Base-by-base conservation (phyloP, 345 rosid genomes). In the Euphorbia tirucalli region DNA sequence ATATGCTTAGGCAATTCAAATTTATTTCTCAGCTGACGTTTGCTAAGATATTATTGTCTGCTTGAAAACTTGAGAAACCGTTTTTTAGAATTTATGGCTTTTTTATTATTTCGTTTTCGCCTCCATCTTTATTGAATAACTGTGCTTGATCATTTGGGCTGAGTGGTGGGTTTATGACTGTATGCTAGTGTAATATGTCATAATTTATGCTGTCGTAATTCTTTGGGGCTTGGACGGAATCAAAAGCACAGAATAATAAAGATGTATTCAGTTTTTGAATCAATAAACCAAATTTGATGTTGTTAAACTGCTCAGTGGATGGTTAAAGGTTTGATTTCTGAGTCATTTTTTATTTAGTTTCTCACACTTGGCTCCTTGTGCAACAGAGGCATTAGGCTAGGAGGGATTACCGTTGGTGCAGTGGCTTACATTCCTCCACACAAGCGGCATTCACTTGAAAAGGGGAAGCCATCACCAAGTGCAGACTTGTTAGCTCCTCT, bases 351-450 rank as follows among this genome's bases (percentile, higher is more conserved):
- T 28, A 28, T n/a, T 61, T 30, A 11, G 30, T 30, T 11, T 59
- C 43, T 63, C 11, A 37, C 9, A 5, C 57, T 70, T n/a, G 13
- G 5, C 44, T 67, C 24, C 43, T 39, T 55, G 52, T 1, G 14
- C 56, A 32, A 69, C 21, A 21, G 63, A 62, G 61, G 72, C 28
- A 27, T 46, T 57, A 37, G 61, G 31, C 16, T 37, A 6, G 31
- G 28, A 3, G 44, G 1, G 14, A 28, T 68, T 80, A 11, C 59
- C 22, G 54, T 46, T 50, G 46, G 14, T 65, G 19, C 55, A 28
- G 86, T 87, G 95, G 84, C 95, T 66, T 89, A 89, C 39, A 49
- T 89, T 68, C 90, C 92, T 35, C 90, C 89, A 31, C 88, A 86
- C 68, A 90, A 84, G 85, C 83, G 93, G 35, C 79, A 80, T 67